phyloP scores from a whole-genome alignment of 1,284 basidiomycete genomes.

The Inonotus obliquus region DNA sequence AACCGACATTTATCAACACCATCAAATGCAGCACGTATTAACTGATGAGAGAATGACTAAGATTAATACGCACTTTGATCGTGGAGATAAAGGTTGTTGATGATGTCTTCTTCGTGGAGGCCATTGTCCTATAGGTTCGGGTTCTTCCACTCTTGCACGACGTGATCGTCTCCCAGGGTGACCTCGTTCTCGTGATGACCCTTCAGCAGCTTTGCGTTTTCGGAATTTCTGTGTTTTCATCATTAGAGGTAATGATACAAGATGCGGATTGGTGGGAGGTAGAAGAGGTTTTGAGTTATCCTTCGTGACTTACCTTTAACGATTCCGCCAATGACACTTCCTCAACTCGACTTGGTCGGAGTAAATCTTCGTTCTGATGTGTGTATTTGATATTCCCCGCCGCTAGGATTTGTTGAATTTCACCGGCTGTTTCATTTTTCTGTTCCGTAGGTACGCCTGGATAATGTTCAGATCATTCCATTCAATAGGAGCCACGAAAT shows the following conservation, averaged over 20 bases:
- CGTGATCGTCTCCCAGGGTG: slow-evolving; percentile 25
- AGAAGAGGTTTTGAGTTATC: no score
- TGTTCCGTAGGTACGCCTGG: slow-evolving; percentile 17
- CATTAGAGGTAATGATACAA: no score
- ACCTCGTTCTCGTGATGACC: slow-evolving; percentile 26
- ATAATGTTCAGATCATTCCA: background rate
- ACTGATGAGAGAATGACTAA: background rate
- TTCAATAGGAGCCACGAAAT: background rate
- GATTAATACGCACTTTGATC: slow-evolving; percentile 41
- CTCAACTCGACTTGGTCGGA: slow-evolving; percentile 64
- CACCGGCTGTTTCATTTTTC: slow-evolving; percentile 31
- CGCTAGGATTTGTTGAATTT: slow-evolving; percentile 53
- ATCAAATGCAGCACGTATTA: no score
- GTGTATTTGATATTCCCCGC: slow-evolving; percentile 61
- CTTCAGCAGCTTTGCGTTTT: slow-evolving; percentile 20
- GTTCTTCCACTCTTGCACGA: slow-evolving; percentile 15
- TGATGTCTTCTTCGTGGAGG: slow-evolving; percentile 60
- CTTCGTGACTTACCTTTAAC: slow-evolving; percentile 51
- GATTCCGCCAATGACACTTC: slow-evolving; percentile 52
- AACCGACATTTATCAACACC: no score
- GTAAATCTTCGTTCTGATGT: slow-evolving; percentile 67
- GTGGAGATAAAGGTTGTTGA: slow-evolving; percentile 41
- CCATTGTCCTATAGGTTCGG: slow-evolving; percentile 42
- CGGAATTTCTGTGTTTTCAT: background rate
- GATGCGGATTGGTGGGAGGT: no score